Evolutionary conservation across 1,284 basidiomycete genomes (phyloP).

Genomic region (Ganoderma leucocontextum): DNA sequence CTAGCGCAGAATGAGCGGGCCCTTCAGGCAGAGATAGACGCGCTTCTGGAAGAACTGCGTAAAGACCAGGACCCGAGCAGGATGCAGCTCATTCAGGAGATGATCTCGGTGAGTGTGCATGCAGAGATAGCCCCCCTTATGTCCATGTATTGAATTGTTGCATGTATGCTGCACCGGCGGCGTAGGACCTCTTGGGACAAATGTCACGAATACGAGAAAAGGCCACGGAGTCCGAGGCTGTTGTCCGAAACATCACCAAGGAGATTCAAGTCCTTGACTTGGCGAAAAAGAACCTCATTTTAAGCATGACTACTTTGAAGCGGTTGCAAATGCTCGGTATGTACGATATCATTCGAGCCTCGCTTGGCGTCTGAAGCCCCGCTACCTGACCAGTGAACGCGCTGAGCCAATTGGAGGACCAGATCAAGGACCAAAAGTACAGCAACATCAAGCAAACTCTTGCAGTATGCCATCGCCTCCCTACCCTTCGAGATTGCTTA

Average conservation of each 20-base stretch:
- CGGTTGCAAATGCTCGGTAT: constrained; percentile 93
- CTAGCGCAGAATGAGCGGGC: constrained; percentile 68
- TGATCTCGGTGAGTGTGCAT: constrained; percentile 79
- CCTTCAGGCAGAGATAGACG: constrained; percentile 78
- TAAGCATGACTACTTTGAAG: constrained; percentile 91
- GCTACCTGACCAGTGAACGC: constrained; percentile 69
- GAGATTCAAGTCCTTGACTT: constrained; percentile 96
- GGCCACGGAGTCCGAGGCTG: constrained; percentile 94
- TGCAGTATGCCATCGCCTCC: constrained; percentile 56
- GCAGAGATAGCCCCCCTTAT: constrained; percentile 1
- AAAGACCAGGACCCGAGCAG: constrained; percentile 83
- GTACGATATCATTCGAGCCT: constrained; percentile 35
- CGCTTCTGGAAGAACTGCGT: constrained; percentile 71
- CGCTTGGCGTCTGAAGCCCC: constrained; percentile 4
- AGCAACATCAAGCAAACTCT: constrained; percentile 85
- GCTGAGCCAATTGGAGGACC: constrained; percentile 81
- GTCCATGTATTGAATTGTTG: constrained; percentile 12
- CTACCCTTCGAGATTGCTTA: not conserved
- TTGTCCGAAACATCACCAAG: constrained; percentile 94
- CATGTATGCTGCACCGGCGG: not conserved
- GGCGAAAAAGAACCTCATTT: constrained; percentile 92
- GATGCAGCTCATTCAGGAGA: constrained; percentile 91
- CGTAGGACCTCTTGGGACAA: constrained; percentile 89
- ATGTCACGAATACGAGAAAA: constrained; percentile 96
- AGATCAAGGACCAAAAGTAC: constrained; percentile 82